A percentile compares a stretch with the other conserved stretches of the same genome.
Conservation (phyloP, 2,329 filamentous ascomycete species). For the Lasiodiplodia gonubiensis region DNA sequence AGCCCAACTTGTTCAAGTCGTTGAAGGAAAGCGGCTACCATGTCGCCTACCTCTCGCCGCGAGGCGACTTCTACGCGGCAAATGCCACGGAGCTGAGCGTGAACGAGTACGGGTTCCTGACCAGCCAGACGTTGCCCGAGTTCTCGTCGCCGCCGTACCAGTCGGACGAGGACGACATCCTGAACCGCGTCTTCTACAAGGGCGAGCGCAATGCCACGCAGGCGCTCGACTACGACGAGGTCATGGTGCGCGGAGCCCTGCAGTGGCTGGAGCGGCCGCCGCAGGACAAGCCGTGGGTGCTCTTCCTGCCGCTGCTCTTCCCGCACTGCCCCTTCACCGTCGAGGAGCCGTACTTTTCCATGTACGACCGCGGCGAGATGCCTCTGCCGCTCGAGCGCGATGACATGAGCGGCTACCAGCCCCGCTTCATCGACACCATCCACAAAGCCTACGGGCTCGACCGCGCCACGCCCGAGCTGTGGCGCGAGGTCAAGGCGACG, state of each 20-base stretch:
- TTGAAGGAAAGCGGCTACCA: conserved; percentile 55
- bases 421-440: conserved; percentile 50
- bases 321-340: conserved; percentile 56
- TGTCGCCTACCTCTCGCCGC: conserved; percentile 52
- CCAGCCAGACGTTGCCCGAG: conserved; percentile 42
- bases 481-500: conserved; percentile 53
- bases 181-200: conserved; percentile 50
- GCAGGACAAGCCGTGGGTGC: conserved; percentile 49
- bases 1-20: conserved; percentile 54
- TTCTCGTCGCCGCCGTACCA: conserved; percentile 5
- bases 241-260: conserved; percentile 49
- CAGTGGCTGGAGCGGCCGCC: conserved; percentile 54
- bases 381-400: conserved; percentile 22
- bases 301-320: conserved; percentile 53
- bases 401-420: conserved; percentile 49
- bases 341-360: conserved; percentile 56
- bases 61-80: conserved; percentile 52
- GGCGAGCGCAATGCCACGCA: conserved; percentile 47
- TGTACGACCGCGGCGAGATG: conserved; percentile 49
- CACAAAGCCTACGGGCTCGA: conserved; percentile 48
- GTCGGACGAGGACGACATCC: conserved; percentile 43
- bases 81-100: conserved; percentile 53
- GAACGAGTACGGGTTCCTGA: conserved; percentile 54
- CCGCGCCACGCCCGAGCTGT: conserved; percentile 50
- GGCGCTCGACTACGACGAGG: conserved; percentile 55